phyloP scores from a whole-genome alignment of 805 yeast genomes.

The Barnettozyma populi region DNA sequence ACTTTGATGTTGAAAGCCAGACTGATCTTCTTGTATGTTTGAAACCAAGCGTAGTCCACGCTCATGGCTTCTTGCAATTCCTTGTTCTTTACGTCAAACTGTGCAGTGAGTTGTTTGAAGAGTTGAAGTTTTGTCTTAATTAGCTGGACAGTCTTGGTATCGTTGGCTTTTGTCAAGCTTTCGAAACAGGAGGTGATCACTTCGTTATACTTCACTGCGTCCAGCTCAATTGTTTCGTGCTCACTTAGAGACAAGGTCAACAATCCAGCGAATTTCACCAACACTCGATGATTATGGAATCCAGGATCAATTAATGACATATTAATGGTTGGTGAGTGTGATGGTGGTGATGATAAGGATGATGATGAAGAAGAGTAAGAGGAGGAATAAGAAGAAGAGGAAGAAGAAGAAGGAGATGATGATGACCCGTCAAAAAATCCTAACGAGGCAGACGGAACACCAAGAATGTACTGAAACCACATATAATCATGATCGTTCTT shows the following conservation, averaged over 20 bases:
- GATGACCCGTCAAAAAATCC: slow-evolving; percentile 47
- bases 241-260: slow-evolving; percentile 49
- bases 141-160: neutral
- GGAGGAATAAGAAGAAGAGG: too few species aligned
- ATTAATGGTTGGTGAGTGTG: slow-evolving; percentile 39
- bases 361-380: too few species aligned
- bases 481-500: slow-evolving; percentile 49
- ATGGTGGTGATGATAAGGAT: too few species aligned
- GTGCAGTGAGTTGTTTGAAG: slow-evolving; percentile 4
- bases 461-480: slow-evolving; percentile 60
- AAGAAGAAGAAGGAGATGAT: too few species aligned
- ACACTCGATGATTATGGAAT: slow-evolving; percentile 45
- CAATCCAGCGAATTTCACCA: slow-evolving; percentile 58
- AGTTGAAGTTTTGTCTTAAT: neutral
- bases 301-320: slow-evolving; percentile 46
- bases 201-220: slow-evolving; percentile 32
- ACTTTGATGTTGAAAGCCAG: slow-evolving; percentile 53
- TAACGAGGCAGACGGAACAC: slow-evolving; percentile 56
- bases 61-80: slow-evolving; percentile 45
- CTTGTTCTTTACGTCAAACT: slow-evolving; percentile 40
- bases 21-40: slow-evolving; percentile 49
- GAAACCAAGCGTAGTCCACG: slow-evolving; percentile 78
- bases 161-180: neutral
- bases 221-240: slow-evolving; percentile 48
- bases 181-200: neutral